Evolutionary conservation across 768 basidiomycete species (phyloP), one percentile per base, ranked within the genome.

Genomic region (Tricholoma sp.): DNA sequence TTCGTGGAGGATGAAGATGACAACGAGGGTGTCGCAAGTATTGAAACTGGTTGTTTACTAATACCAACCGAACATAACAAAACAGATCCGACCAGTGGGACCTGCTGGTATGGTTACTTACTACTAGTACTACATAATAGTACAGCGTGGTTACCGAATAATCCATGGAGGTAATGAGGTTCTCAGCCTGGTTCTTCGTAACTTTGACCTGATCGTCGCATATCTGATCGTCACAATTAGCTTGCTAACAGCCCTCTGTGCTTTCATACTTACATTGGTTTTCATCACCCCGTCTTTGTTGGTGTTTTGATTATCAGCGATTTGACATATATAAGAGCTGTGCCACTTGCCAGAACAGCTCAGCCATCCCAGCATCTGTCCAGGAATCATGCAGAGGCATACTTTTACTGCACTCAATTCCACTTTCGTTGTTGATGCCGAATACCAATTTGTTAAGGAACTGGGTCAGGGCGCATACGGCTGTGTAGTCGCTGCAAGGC

Each of bases 381-480:
- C 62, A 54, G 61, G 52, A 60, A 69, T 58, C 61, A 87, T 88
- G 82, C 84, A 86, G 66, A 78, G 89, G 58, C 88, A 89, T 68
- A 84, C 80, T 39, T 93, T 94, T 74, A 85, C 80, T 58, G 80
- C 92, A 4, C 84, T 95, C 65, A 91, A 90, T 69, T 91, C 91
- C 54, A 88, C 81, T 50, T 95, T 94, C 67, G 74, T 92, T 59
- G 91, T 96, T 69, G 93, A 95, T 66, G 78, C 85, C 12, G 88
- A 91, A 70, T 97, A 95, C 65, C 84, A 89, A 67, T 96, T 91
- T 70, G 91, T 95, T 72, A 98, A 98, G 75, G 95, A 98, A 67
- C 89, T 98, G 53, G 94, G 94, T 31, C 92, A 95, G 71, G 94
- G 95, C 62, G 94, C 94, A 18, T 96, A 97, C 69, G 93, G 94